A percentile compares a stretch with the other conserved stretches of the same genome.
Conservation (phyloP, 108 stramenopile genomes). For the Aureococcus anophagefferens region DNA sequence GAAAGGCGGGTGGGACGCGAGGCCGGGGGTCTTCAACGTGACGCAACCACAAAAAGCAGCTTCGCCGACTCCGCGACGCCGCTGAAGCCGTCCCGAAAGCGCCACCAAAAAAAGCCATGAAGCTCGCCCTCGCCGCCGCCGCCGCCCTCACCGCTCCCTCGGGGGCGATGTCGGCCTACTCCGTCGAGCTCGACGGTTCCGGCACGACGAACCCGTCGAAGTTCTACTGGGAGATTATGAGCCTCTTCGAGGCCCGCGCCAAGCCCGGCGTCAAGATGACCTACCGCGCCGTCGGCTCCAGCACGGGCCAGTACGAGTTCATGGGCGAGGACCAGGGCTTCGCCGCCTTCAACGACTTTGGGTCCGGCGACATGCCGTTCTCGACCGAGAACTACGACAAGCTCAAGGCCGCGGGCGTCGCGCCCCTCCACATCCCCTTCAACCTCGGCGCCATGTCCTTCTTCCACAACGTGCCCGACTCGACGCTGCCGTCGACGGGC, state of each 20-base stretch:
- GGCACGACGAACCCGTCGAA: slow-evolving; percentile 79
- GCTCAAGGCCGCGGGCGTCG: slow-evolving; percentile 23
- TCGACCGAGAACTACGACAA: not conserved
- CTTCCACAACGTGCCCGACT: slow-evolving; percentile 59
- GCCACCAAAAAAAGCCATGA: no score
- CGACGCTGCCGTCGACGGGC: slow-evolving; percentile 8
- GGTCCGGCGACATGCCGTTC: slow-evolving; percentile 68
- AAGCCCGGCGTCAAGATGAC: slow-evolving; percentile 56
- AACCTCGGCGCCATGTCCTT: slow-evolving; percentile 58
- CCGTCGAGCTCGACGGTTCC: slow-evolving; percentile 49
- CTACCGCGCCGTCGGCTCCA: slow-evolving; percentile 72
- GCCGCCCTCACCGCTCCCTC: no score
- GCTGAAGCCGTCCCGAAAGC: no score
- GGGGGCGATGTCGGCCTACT: no score
- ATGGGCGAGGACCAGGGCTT: slow-evolving; percentile 34
- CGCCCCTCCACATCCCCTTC: slow-evolving; percentile 64
- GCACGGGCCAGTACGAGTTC: slow-evolving; percentile 63
- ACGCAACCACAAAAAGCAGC: no score
- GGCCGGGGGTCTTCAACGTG: no score
- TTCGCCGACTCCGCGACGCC: no score
- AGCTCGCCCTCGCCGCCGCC: no score
- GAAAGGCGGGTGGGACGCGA: no score
- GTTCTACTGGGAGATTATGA: slow-evolving; percentile 69
- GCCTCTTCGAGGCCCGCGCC: slow-evolving; percentile 40
- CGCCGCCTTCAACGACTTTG: slow-evolving; percentile 49